phyloP scores from a whole-genome alignment of 1,139 yeast genomes.

The Starmera stellimalicola region DNA sequence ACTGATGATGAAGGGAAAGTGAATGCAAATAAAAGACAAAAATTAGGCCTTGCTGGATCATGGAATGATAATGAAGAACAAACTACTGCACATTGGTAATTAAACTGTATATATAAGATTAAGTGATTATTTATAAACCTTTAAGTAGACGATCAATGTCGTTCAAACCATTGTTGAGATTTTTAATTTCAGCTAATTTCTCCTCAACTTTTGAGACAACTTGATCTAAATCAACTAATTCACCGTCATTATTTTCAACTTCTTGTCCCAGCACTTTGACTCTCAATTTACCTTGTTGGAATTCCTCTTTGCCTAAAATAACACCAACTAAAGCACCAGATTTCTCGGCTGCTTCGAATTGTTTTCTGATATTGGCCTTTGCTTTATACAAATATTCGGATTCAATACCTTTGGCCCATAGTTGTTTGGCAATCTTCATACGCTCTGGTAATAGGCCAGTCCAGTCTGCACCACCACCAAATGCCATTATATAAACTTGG shows the following conservation, averaged over 20 bases:
- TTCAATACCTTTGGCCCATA: slow-evolving; percentile 86
- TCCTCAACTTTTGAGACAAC: slow-evolving; percentile 46
- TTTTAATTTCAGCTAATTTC: slow-evolving; percentile 35
- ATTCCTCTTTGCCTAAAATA: slow-evolving; percentile 92
- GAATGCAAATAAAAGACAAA: slow-evolving; percentile 10
- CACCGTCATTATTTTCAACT: slow-evolving; percentile 83
- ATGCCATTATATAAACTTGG: slow-evolving; percentile 93
- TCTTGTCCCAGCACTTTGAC: slow-evolving; percentile 86
- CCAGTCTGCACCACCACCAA: slow-evolving; percentile 97
- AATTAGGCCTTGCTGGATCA: slow-evolving; percentile 18
- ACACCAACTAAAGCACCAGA: slow-evolving; percentile 87
- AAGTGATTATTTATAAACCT: slow-evolving; percentile 37
- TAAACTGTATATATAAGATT: neutral
- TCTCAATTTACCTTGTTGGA: slow-evolving; percentile 62
- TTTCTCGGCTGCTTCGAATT: slow-evolving; percentile 95
- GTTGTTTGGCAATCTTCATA: slow-evolving; percentile 68
- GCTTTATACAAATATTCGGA: slow-evolving; percentile 86
- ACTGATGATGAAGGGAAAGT: slow-evolving; percentile 2
- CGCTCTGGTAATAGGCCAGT: slow-evolving; percentile 85
- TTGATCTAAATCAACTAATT: slow-evolving; percentile 51
- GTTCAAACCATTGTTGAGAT: slow-evolving; percentile 30
- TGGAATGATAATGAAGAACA: slow-evolving; percentile 15
- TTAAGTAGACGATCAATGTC: slow-evolving; percentile 52
- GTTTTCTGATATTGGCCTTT: slow-evolving; percentile 90
- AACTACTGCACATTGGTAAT: slow-evolving; percentile 18